Conservation (phyloP, 164 flowering plant genomes). For the Malania oleifera region DNA sequence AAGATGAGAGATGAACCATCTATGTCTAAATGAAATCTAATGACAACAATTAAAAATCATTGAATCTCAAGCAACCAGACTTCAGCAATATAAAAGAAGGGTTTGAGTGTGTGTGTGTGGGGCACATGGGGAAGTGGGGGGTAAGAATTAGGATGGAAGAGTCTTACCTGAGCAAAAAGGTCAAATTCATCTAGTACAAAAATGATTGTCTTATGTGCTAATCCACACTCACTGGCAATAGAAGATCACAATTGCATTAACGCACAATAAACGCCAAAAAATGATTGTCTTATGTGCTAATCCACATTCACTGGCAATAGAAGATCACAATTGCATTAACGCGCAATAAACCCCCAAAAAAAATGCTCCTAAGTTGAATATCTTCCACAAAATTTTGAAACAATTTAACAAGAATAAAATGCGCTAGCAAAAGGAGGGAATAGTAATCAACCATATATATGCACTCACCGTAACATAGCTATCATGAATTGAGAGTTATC, state of each 20-base stretch:
- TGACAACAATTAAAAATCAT: too few relatives aligned
- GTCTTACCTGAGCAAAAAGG: slow-evolving; percentile 77
- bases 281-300: slow-evolving; percentile 31
- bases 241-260: background rate
- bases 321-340: background rate
- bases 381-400: background rate
- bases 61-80: too few relatives aligned
- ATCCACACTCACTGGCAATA: slow-evolving; percentile 76
- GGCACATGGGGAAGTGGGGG: too few relatives aligned
- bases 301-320: slow-evolving; percentile 74
- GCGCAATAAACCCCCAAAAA: background rate
- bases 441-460: background rate
- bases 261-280: background rate
- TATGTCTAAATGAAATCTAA: too few relatives aligned
- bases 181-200: slow-evolving; percentile 95
- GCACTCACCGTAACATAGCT: slow-evolving; percentile 73
- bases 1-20: too few relatives aligned
- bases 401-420: background rate
- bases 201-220: slow-evolving; percentile 85
- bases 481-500: slow-evolving; percentile 89
- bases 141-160: background rate
- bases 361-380: background rate
- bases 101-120: too few relatives aligned
- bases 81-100: background rate
- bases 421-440: background rate